Conservation (phyloP, 106 monocot genomes). For the Allium fistulosum region DNA sequence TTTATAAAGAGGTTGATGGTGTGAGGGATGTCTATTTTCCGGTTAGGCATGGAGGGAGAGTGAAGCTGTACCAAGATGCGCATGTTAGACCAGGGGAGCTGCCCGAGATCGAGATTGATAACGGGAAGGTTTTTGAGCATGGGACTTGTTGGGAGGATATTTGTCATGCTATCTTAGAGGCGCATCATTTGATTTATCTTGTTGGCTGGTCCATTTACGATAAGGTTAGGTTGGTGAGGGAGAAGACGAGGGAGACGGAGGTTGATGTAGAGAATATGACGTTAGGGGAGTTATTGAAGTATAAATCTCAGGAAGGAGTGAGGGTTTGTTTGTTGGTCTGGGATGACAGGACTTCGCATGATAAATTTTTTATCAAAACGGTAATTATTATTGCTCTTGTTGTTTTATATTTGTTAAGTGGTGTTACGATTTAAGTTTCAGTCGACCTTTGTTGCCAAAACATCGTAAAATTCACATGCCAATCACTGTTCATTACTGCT, state of each 20-base stretch:
- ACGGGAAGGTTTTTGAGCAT: constrained; percentile 33
- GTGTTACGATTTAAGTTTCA: too few relatives aligned
- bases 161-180: constrained; percentile 71
- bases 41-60: constrained; percentile 30
- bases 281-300: constrained; percentile 66
- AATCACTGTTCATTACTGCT: too few relatives aligned
- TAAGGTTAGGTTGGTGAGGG: constrained; percentile 57
- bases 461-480: too few relatives aligned
- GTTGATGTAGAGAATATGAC: constrained; percentile 20
- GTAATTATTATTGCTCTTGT: constrained; percentile 16
- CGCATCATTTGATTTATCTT: constrained; percentile 69
- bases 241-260: constrained; percentile 22
- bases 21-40: constrained; percentile 43
- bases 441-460: too few relatives aligned
- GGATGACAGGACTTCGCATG: constrained; percentile 74
- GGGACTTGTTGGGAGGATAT: constrained; percentile 71
- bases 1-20: constrained; percentile 26
- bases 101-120: constrained; percentile 41
- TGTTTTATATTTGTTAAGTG: background rate
- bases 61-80: constrained; percentile 72
- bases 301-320: constrained; percentile 76
- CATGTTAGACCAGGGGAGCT: constrained; percentile 52
- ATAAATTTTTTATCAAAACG: constrained; percentile 39
- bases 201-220: constrained; percentile 62
- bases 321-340: constrained; percentile 65